phyloP scores from a whole-genome alignment of 2,329 filamentous ascomycete species.

The Polytolypa hystricis region DNA sequence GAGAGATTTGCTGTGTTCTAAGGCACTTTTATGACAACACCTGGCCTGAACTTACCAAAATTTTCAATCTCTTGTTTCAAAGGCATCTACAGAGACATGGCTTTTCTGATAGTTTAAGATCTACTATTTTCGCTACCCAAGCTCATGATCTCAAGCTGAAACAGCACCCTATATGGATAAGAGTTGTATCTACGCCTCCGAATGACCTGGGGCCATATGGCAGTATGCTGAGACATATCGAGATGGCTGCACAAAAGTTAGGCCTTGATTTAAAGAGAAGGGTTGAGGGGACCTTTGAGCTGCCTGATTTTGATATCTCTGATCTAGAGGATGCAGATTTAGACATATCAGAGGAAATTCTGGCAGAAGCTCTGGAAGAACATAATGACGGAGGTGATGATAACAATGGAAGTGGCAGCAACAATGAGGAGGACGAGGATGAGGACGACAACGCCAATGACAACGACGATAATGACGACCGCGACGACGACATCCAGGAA shows the following conservation, averaged over 20 bases:
- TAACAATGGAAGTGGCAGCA: no score
- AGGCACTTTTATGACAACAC: conserved; percentile 4
- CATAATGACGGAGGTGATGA: no score
- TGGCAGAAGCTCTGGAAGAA: background rate
- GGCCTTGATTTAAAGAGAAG: background rate
- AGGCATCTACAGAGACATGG: conserved; percentile 14
- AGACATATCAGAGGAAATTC: background rate
- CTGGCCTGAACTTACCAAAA: conserved; percentile 8
- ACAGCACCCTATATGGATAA: conserved; percentile 14
- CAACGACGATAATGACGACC: background rate
- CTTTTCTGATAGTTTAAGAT: conserved; percentile 9
- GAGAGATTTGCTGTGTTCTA: conserved; percentile 6
- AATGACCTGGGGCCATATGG: background rate
- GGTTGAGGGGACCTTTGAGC: no score
- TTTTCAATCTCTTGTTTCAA: conserved; percentile 21
- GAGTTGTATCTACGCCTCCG: conserved; percentile 14
- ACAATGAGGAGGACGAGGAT: no score
- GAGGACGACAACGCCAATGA: no score
- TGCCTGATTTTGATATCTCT: background rate
- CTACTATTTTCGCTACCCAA: conserved; percentile 12
- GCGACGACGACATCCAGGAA: background rate
- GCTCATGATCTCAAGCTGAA: conserved; percentile 14
- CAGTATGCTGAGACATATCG: conserved; percentile 3
- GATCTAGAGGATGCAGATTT: background rate
- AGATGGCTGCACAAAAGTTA: background rate